Conservation (phyloP, 352 stramenopile species). For the Globisporangium okanoganense region DNA sequence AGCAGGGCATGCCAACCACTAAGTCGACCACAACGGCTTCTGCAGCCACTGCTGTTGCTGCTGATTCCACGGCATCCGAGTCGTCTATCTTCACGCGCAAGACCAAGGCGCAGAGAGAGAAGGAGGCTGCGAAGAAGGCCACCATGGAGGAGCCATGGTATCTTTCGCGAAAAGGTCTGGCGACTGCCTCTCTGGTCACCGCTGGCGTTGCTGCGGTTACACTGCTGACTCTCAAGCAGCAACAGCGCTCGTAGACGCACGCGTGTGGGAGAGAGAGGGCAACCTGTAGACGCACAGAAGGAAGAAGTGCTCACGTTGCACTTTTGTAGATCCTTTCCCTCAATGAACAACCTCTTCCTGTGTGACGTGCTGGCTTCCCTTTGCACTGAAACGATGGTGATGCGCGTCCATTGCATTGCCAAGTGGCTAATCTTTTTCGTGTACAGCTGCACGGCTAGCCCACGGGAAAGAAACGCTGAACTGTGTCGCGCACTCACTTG, state of each 20-base stretch:
- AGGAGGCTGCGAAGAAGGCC: conserved; percentile 16
- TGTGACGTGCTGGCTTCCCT: not conserved
- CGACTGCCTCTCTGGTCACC: conserved; percentile 64
- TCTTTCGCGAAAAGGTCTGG: conserved; percentile 48
- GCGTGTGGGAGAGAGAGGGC: not conserved
- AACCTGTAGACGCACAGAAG: not conserved
- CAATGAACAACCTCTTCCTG: conserved; percentile 12
- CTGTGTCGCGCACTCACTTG: conserved; percentile 4
- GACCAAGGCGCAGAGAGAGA: conserved; percentile 39
- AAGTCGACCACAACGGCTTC: conserved; percentile 16
- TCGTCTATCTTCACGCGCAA: conserved; percentile 77
- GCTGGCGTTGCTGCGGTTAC: conserved; percentile 61
- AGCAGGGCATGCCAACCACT: conserved; percentile 20
- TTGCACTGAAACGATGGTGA: not conserved
- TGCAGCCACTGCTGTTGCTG: conserved; percentile 16
- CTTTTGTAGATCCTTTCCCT: conserved; percentile 4
- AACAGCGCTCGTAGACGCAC: conserved; percentile 22
- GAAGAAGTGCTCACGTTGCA: conserved; percentile 2
- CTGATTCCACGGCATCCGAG: conserved; percentile 15
- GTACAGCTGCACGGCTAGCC: conserved; percentile 7
- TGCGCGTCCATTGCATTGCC: not conserved
- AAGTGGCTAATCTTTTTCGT: conserved; percentile 1
- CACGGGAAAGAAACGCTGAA: not conserved
- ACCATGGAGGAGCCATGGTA: conserved; percentile 51
- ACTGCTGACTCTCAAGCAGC: conserved; percentile 57